Base-by-base conservation (phyloP, 1,284 basidiomycete species). In the Pseudozyma sp. region DNA sequence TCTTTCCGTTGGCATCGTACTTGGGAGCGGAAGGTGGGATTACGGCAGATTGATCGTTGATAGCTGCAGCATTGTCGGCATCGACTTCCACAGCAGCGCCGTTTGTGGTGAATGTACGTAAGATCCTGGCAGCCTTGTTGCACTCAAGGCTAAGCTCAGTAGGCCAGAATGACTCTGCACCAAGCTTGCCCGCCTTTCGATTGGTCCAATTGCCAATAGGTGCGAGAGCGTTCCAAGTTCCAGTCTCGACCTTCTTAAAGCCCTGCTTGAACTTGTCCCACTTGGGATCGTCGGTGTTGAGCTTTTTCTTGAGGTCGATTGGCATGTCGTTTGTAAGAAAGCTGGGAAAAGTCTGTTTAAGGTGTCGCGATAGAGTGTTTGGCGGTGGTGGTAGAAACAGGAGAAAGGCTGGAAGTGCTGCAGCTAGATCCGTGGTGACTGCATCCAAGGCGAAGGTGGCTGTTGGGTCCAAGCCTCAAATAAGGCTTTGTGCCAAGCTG, bases 131-230 rank as follows among this genome's bases (percentile, higher is more conserved):
- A 4, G 78, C 79, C 59, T 84, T 84, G 62, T 81, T 79, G 48
- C 78, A 68, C 42, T 84, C 82, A 18, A 76, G 58, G 18, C 52
- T 68, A 10, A 83, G 65, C 42, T 71, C 58, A 0, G 76, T 82
- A 13, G 82, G 82, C 76, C 78, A 84, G 67, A 84, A 84, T 5
- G 73, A 70, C 56, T 84, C 81, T 31, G 77, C 73, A 42, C 82
- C 82, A 9, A 80, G 52, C 54, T 74, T 75, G 25, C 74, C 77
- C 10, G 68, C 70, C 13, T 69, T 64, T 9, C 62, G 61, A 55
- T 81, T 81, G 44, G 72, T 62, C 68, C 73, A 78, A 8, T 65
- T 58, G 7, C 78, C 78, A 5, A 80, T 66, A 1, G 78, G 78
- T 4, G 70, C 76, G 1, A 78, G 59, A 6, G 58, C 75, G n/a